These are phyloP conservation scores for Oxytropis ochrocephala DNA, from an alignment of 306 rosid genomes.

Conservation along the genomic window DNA sequence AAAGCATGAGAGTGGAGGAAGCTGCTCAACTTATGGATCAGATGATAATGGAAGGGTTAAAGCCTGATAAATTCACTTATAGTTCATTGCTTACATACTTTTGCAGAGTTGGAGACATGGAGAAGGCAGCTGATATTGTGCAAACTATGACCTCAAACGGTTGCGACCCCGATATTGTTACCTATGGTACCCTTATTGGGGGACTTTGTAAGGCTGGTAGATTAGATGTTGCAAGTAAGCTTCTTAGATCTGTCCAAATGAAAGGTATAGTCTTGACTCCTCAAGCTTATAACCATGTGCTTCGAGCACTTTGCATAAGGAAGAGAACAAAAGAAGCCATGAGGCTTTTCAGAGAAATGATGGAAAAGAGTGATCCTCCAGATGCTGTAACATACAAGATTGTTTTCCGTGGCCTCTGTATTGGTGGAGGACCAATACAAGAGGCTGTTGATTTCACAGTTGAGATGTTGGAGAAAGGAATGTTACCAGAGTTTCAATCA, in stretches of 20 bases:
- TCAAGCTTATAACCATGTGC: constrained; percentile 71
- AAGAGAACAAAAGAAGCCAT: constrained; percentile 74
- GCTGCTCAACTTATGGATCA: constrained; percentile 93
- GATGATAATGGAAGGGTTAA: constrained; percentile 92
- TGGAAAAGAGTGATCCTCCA: constrained; percentile 70
- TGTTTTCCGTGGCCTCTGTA: constrained; percentile 84
- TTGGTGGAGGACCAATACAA: constrained; percentile 78
- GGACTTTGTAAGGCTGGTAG: constrained; percentile 92
- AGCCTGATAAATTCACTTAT: constrained; percentile 84
- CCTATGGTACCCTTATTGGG: constrained; percentile 66
- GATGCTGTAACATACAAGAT: constrained; percentile 67
- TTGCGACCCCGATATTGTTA: constrained; percentile 81
- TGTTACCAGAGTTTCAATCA: constrained; percentile 59
- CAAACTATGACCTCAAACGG: constrained; percentile 77
- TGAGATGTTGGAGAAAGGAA: constrained; percentile 76
- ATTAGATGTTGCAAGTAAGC: constrained; percentile 67
- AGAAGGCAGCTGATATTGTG: constrained; percentile 81
- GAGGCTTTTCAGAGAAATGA: constrained; percentile 89
- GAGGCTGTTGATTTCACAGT: constrained; percentile 77
- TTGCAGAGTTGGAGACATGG: constrained; percentile 70
- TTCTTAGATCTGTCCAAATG: constrained; percentile 82
- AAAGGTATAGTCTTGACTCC: constrained; percentile 79
- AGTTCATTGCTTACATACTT: constrained; percentile 71
- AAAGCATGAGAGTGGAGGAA: constrained; percentile 65
- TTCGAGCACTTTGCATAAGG: constrained; percentile 62